Evolutionary conservation across 495 filamentous ascomycete species (phyloP).

Genomic region (Tuber melanosporum): DNA sequence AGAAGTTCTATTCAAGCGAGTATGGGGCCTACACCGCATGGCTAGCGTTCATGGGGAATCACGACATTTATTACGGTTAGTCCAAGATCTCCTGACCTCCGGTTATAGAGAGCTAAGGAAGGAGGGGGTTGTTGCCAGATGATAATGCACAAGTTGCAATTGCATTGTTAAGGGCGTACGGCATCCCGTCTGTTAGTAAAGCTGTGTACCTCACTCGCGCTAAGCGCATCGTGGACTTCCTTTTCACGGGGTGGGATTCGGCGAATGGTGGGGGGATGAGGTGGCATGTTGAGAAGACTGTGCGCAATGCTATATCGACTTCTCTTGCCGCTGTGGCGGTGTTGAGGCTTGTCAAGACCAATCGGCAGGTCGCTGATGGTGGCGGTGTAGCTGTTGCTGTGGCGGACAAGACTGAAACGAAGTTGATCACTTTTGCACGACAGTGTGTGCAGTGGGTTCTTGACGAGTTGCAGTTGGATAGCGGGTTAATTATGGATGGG

Average conservation of each 20-base stretch:
- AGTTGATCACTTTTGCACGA: constrained; percentile 23
- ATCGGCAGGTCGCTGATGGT: not conserved
- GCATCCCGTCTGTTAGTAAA: constrained; percentile 16
- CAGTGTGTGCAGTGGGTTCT: constrained; percentile 28
- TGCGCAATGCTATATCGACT: constrained; percentile 35
- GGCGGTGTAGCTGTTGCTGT: not conserved
- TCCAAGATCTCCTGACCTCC: not conserved
- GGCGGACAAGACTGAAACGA: constrained; percentile 1
- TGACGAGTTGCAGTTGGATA: constrained; percentile 23
- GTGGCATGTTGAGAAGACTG: constrained; percentile 31
- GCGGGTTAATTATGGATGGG: constrained; percentile 37
- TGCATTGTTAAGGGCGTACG: constrained; percentile 31
- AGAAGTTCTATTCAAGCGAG: constrained; percentile 25
- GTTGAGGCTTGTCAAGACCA: constrained; percentile 27
- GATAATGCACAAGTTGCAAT: constrained; percentile 40
- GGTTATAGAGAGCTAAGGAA: not conserved
- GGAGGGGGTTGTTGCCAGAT: constrained; percentile 17
- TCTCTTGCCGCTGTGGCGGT: constrained; percentile 36
- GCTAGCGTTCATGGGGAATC: constrained; percentile 24
- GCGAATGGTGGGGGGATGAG: constrained; percentile 31
- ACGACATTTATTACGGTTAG: constrained; percentile 38
- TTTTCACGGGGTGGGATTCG: constrained; percentile 31
- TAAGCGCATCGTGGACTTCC: constrained; percentile 22
- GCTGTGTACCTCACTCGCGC: constrained; percentile 26
- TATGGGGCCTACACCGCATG: constrained; percentile 34